Evolutionary conservation across 2,329 filamentous ascomycete species (phyloP), one percentile per base, ranked within the genome.

Genomic region (Trichoderma gracile): DNA sequence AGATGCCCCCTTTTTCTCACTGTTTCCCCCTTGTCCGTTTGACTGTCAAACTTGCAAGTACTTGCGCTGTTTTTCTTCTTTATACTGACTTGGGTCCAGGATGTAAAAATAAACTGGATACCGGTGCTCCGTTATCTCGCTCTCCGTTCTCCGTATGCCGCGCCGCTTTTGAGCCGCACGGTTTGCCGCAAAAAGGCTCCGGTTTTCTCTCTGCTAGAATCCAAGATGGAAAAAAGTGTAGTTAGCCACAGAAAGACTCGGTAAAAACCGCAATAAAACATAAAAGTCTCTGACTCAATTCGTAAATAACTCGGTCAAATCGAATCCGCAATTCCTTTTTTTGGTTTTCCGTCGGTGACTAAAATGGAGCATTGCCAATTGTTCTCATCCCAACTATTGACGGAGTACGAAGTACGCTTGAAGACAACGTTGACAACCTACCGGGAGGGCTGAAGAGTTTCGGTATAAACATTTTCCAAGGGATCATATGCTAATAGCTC

Each of bases 181-280:
- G 23, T 60, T 60, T 60, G 46, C 57, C 57, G 56, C 56, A 50
- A 59, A 59, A 45, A 42, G 27, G 33, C 33, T 49, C 56, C 45
- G 19, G 17, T 42, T 59, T 59, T 27, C 10, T 45, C 21, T 19
- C 14, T 14, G 49, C 33, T 59, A 42, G n/a, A 57, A 40, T 19
- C 30, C 8, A 45, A 9, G 27, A 46, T 17, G 25, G 33, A 33
- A 15, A 14, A 46, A 15, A 14, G 33, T 33, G 42, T 33, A 52
- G 27, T 15, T 30, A 50, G 55, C 12, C 43, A 58, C 27, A n/a
- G 57, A 52, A 30, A 45, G n/a, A 40, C 27, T 42, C 19, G 30
- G 56, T 23, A 42, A 40, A 49, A 40, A 19, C 21, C 46, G 21
- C 30, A 54, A 54, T 40, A 27, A 54, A 17, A 17, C 30, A 30